Evolutionary conservation across 2,329 filamentous ascomycete genomes (phyloP), one percentile per base, ranked within the genome.

Genomic region (Penicillium brevicompactum): DNA sequence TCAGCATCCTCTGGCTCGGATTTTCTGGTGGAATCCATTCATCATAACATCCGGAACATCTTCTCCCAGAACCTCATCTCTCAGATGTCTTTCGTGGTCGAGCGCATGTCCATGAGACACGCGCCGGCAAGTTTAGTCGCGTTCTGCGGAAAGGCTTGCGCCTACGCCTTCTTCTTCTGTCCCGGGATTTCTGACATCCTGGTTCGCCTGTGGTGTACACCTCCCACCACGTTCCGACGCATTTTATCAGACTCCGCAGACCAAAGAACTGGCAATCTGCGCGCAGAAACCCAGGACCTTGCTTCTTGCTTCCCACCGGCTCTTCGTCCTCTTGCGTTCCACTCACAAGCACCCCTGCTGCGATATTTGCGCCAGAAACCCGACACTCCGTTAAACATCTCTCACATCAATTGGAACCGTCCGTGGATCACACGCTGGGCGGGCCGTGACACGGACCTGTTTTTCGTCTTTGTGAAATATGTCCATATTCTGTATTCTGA

Each of bases 151-250:
- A 95, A 94, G 74, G 90, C 91, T 4, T 93, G 90, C 67, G 92
- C 92, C 2, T 96, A 95, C 72, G 92, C 91, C 30, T 96, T 96
- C 74, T 94, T 93, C 76, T 97, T 96, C 67, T 92, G 90, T 27
- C 91, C 91, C 0, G 91, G 91, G 4, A 84, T 96, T 51, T 89
- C 91, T 7, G 91, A 96, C 67, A 84, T 96, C 48, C 80, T 96
- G 46, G 84, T 93, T 24, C 85, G 91, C 14, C 78, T 96, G 5
- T 96, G 92, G 92, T 85, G 84, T 37, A 80, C 91, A 18, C 84
- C 86, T 2, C 78, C 87, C 3, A 86, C 87, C 54, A 77, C 86
- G 41, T 81, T 96, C 67, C 85, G 89, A 59, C 86, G 91, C 22
- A 83, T 91, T 1, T 81, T 91, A 8, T 83, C 87, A 47, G 87